Evolutionary conservation across 2,329 filamentous ascomycete species (phyloP).

Genomic region (Botrytis porri): DNA sequence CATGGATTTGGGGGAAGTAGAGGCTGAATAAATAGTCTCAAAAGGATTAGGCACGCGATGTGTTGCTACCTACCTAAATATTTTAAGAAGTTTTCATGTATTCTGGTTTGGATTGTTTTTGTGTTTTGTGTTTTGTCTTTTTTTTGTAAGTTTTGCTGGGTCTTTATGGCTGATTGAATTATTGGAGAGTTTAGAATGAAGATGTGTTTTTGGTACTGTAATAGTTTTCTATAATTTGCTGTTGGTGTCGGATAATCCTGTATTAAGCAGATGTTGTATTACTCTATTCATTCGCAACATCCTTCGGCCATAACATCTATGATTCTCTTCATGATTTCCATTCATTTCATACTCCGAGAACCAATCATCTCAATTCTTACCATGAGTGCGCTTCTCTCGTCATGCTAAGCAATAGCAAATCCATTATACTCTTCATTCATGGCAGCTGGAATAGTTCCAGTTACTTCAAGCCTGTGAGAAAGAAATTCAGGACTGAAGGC

Average conservation of each 20-base stretch:
- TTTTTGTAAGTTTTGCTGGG: neutral
- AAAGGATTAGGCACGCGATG: accelerated
- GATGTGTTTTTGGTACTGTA: neutral
- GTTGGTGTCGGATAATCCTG: neutral
- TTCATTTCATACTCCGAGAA: neutral
- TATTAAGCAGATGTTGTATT: too few species aligned
- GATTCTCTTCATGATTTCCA: neutral
- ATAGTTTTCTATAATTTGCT: neutral
- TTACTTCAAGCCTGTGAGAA: neutral
- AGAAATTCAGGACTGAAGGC: neutral
- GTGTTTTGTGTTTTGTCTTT: neutral
- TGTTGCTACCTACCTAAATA: neutral
- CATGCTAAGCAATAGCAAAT: neutral
- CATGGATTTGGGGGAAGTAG: neutral
- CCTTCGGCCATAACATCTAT: too few species aligned
- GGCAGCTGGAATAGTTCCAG: neutral
- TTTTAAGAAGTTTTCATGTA: neutral
- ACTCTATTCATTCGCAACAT: neutral
- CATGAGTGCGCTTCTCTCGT: neutral
- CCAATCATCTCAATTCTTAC: neutral
- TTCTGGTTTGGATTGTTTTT: neutral
- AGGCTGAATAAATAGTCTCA: neutral
- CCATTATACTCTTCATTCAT: neutral
- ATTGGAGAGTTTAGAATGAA: neutral
- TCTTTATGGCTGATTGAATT: neutral